Evolutionary conservation across 208 protist species (phyloP).

Genomic region (Leishmania martiniquensis): DNA sequence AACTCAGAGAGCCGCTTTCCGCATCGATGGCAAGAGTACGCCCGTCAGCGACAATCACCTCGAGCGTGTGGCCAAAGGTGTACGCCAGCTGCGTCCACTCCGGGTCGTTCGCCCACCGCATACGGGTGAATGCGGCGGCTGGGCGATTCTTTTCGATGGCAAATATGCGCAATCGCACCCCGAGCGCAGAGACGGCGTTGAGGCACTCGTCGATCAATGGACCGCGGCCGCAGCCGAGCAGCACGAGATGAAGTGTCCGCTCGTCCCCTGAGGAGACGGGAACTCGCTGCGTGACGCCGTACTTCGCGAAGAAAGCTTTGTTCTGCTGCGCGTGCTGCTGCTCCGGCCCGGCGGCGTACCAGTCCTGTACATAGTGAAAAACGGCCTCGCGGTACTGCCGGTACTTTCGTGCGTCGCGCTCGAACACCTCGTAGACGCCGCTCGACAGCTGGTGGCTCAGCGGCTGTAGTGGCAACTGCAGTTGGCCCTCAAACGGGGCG

Average conservation of each 20-base stretch:
- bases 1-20: slow-evolving; percentile 11
- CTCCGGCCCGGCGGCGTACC: slow-evolving; percentile 29
- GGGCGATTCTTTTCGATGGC: slow-evolving; percentile 99
- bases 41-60: slow-evolving; percentile 92
- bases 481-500: slow-evolving; percentile 86
- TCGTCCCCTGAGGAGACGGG: slow-evolving; percentile 16
- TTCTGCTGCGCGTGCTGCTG: slow-evolving; percentile 41
- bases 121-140: slow-evolving; percentile 92
- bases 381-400: slow-evolving; percentile 92
- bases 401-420: slow-evolving; percentile 98
- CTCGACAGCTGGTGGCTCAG: slow-evolving; percentile 97
- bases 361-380: slow-evolving; percentile 65
- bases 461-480: slow-evolving; percentile 97
- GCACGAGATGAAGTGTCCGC: slow-evolving; percentile 87
- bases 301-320: slow-evolving; percentile 13
- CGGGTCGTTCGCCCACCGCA: slow-evolving; percentile 56
- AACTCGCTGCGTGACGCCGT: slow-evolving; percentile 17
- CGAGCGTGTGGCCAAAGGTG: slow-evolving; percentile 87
- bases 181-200: slow-evolving; percentile 67
- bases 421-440: slow-evolving; percentile 98
- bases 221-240: slow-evolving; percentile 98
- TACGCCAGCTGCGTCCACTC: slow-evolving; percentile 59
- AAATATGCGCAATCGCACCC: slow-evolving; percentile 87
- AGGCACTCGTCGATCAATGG: slow-evolving; percentile 93
- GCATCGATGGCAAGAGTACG: slow-evolving; percentile 56